phyloP scores from a whole-genome alignment of 2,329 filamentous ascomycete genomes.

The Aspergillus ochraceoroseus region DNA sequence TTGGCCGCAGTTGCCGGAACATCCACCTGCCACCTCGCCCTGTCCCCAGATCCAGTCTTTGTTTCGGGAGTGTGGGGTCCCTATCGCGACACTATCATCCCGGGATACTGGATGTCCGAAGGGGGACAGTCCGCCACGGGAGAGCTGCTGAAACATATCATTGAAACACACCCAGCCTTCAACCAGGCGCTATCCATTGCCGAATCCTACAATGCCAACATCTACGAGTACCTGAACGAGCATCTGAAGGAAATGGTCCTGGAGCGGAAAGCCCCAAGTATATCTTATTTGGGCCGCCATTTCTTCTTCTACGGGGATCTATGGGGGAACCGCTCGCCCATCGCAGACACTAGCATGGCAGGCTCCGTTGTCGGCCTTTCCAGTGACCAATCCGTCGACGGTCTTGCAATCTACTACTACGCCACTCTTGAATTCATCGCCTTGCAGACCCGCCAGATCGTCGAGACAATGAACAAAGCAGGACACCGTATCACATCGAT shows the following conservation, averaged over 20 bases:
- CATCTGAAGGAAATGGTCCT: constrained; percentile 73
- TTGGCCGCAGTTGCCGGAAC: constrained; percentile 93
- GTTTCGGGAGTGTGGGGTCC: constrained; percentile 96
- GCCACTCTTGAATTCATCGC: constrained; percentile 97
- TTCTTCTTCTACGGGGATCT: constrained; percentile 99
- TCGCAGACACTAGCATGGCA: constrained; percentile 90
- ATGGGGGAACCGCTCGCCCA: constrained; percentile 91
- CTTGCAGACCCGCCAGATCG: constrained; percentile 90
- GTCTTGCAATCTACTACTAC: constrained; percentile 88
- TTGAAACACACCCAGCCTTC: constrained; percentile 91
- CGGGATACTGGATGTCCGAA: constrained; percentile 93
- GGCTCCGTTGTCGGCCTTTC: constrained; percentile 82
- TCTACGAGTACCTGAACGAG: constrained; percentile 91
- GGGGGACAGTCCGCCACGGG: constrained; percentile 95
- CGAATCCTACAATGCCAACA: constrained; percentile 75
- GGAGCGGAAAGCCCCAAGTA: constrained; percentile 63
- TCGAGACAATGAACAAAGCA: constrained; percentile 85
- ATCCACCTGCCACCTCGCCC: constrained; percentile 93
- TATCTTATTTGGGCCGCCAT: constrained; percentile 83
- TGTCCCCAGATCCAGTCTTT: constrained; percentile 90
- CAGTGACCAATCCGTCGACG: constrained; percentile 79
- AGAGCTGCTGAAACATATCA: constrained; percentile 86
- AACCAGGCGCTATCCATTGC: constrained; percentile 73
- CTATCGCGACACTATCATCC: constrained; percentile 88
- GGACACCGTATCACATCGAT: constrained; percentile 86